These are phyloP conservation scores for Xylaria sp. DNA, from an alignment of 2,329 filamentous ascomycete genomes.

Conservation along the genomic window DNA sequence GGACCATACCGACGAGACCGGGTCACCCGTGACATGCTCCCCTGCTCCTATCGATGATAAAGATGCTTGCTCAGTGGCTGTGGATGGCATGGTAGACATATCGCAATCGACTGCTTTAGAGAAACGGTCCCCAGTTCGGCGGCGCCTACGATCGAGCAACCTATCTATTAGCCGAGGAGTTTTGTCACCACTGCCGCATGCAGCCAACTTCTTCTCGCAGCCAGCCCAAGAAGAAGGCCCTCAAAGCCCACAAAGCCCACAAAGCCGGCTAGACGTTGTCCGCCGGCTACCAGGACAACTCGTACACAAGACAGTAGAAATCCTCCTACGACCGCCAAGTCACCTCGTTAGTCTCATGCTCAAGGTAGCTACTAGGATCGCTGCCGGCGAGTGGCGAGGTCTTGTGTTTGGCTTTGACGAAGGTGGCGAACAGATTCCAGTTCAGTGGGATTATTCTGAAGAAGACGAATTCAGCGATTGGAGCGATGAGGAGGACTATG, in stretches of 20 bases:
- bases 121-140: slow-evolving; percentile 48
- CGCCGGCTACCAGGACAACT: slow-evolving; percentile 64
- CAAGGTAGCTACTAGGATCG: slow-evolving; percentile 76
- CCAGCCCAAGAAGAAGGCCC: slow-evolving; percentile 27
- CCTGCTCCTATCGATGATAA: slow-evolving; percentile 6
- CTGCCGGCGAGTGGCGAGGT: slow-evolving; percentile 65
- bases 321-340: slow-evolving; percentile 79
- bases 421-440: slow-evolving; percentile 55
- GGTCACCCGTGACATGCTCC: slow-evolving; percentile 21
- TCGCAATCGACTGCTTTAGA: slow-evolving; percentile 34
- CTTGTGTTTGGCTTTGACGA: slow-evolving; percentile 58
- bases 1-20: slow-evolving; percentile 34
- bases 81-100: slow-evolving; percentile 1
- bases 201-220: slow-evolving; percentile 67
- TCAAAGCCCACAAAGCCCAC: slow-evolving; percentile 37
- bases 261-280: slow-evolving; percentile 47
- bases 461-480: slow-evolving; percentile 58
- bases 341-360: slow-evolving; percentile 80
- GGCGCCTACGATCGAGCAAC: slow-evolving; percentile 57
- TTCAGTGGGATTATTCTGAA: slow-evolving; percentile 66
- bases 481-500: slow-evolving; percentile 53
- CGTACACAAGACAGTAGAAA: slow-evolving; percentile 74
- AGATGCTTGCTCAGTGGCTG: slow-evolving; percentile 3
- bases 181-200: slow-evolving; percentile 68
- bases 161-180: slow-evolving; percentile 57